phyloP scores from a whole-genome alignment of 257 asterid genomes.

The Scutellaria minor region DNA sequence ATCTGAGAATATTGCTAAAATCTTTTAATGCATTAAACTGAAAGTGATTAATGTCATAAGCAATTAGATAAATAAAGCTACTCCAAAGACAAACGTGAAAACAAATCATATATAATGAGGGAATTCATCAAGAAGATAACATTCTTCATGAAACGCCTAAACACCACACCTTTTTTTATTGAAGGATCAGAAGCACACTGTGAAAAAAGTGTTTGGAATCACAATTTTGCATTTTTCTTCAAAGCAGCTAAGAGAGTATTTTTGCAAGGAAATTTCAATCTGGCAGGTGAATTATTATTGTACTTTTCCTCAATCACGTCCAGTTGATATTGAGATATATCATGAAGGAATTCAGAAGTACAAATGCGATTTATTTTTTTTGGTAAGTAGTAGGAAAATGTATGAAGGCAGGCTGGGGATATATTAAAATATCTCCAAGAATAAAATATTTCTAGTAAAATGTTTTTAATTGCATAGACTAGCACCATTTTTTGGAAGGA shows the following conservation, averaged over 20 bases:
- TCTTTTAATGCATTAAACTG: not conserved
- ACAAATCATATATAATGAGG: not conserved
- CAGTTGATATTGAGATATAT: too few species aligned
- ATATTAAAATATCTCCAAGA: not conserved
- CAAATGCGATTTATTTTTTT: not conserved
- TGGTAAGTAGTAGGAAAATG: not conserved
- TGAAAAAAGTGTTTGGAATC: not conserved
- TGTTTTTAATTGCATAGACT: not conserved
- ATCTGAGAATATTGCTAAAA: not conserved
- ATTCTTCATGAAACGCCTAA: not conserved
- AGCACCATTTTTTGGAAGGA: not conserved
- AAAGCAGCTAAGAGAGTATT: not conserved
- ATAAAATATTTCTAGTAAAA: not conserved
- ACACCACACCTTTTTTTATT: not conserved
- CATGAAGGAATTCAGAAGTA: not conserved
- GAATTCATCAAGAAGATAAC: not conserved
- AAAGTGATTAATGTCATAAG: not conserved
- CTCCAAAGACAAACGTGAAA: not conserved
- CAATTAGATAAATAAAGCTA: conserved; percentile 6
- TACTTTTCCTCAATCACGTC: not conserved
- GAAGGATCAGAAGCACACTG: conserved; percentile 4
- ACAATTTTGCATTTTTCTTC: not conserved
- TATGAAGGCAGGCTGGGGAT: not conserved
- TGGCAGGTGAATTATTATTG: not conserved
- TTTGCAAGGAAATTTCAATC: not conserved